Evolutionary conservation across 164 flowering plant species (phyloP), one percentile per base, ranked within the genome.

Genomic region (Magnolia kwangsiensis): DNA sequence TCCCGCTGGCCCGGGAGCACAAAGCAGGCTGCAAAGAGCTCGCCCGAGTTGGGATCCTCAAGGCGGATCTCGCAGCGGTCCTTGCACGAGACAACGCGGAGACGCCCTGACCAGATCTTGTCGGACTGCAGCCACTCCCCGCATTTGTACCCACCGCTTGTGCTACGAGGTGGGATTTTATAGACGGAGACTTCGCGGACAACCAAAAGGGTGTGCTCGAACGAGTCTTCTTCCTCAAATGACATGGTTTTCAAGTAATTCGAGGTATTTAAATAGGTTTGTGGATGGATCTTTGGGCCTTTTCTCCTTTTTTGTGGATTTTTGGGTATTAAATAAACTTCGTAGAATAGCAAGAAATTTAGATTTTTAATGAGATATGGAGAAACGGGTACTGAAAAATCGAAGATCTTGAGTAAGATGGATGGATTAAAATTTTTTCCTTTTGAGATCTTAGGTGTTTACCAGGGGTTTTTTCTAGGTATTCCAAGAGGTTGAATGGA

Each of bases 101-200:
- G 91, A 19, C 99, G 89, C 8, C 99, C 99, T 2, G 96, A 73
- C 99, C 99, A 96, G 92, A 96, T 96, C 91, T 91, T 92, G 78
- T 96, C 98, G 69, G 99, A 88, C 74, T 96, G 99, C 3, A 96
- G 86, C 99, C 99, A 96, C 84, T 94, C 99, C 61, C 98, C 98
- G 84, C 99, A 96, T 81, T 96, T 96, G 88, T 91, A 96, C 1
- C 98, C 99, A 74, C 97, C 99, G 84, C 91, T 87, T 31, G 98
- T 92, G 71, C 86, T 78, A 10, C 99, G 89, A 7, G 99, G 98
- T 0, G 98, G 99, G 83, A 96, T 96, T 81, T 96, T 96, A 91
- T 75, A 92, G 18, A 94, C 90, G 61, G 89, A 70, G 49, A 96
- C 99, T 81, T 96, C 98, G 11, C 99, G 95, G 63, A 94, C 95